Conservation (phyloP, 2,329 filamentous ascomycete species). For the Talaromyces sp. region DNA sequence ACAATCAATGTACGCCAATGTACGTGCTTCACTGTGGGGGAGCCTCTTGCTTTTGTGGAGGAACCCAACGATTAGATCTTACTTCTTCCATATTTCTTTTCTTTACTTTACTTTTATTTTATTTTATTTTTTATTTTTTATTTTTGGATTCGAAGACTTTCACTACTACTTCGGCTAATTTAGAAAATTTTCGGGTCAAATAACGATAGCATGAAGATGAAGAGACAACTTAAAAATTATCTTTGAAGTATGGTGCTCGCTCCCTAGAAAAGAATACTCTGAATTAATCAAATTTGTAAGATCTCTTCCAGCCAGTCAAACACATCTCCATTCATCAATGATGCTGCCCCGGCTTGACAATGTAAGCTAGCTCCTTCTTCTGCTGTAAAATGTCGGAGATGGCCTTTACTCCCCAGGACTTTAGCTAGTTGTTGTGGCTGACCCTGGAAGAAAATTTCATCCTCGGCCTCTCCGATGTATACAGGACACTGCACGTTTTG, state of each 20-base stretch:
- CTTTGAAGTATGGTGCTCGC: neutral
- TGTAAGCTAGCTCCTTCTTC: conserved; percentile 16
- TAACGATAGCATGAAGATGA: neutral
- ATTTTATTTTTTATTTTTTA: no score
- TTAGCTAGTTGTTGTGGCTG: conserved; percentile 14
- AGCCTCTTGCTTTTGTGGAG: neutral
- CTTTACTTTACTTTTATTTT: neutral
- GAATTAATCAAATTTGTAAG: neutral
- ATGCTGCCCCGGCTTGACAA: conserved; percentile 17
- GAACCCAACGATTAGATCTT: neutral
- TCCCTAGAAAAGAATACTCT: neutral
- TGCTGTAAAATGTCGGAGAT: conserved; percentile 14
- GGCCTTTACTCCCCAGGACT: conserved; percentile 15
- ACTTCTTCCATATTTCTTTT: neutral
- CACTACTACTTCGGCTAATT: neutral
- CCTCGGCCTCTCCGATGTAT: conserved; percentile 17
- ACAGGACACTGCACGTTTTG: conserved; percentile 19
- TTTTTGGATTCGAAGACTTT: neutral
- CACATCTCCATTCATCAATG: neutral
- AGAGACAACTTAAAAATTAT: neutral
- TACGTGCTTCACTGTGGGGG: neutral
- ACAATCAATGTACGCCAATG: neutral
- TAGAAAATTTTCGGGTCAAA: neutral
- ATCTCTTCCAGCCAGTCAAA: neutral
- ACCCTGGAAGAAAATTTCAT: conserved; percentile 16